These are phyloP conservation scores for Sanghuangporus weigelae DNA, from an alignment of 1,284 basidiomycete species.

Conservation along the genomic window DNA sequence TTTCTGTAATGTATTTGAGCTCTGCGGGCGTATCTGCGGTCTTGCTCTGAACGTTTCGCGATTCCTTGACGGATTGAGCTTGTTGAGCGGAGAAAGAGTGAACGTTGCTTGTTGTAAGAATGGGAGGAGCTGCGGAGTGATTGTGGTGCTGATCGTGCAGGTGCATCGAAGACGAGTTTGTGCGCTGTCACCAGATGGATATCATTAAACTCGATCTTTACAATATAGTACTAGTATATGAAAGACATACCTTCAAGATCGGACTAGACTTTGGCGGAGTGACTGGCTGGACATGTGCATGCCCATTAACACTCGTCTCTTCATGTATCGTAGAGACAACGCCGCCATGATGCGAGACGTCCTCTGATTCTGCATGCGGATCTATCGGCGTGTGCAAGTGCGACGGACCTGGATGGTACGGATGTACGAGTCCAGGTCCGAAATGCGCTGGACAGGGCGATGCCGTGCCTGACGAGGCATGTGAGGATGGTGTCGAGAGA, in stretches of 20 bases:
- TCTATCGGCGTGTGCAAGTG: slow-evolving; percentile 14
- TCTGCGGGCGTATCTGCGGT: not conserved
- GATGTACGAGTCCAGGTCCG: slow-evolving; percentile 18
- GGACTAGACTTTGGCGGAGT: not conserved
- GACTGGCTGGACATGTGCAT: not conserved
- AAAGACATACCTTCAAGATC: not conserved
- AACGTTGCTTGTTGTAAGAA: slow-evolving; percentile 15
- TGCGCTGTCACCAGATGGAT: not conserved
- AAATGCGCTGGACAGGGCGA: slow-evolving; percentile 33
- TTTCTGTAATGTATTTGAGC: not conserved
- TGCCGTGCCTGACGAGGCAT: slow-evolving; percentile 34
- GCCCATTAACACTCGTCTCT: not conserved
- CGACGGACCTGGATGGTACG: slow-evolving; percentile 9
- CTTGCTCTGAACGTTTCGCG: not conserved
- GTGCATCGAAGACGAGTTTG: not conserved
- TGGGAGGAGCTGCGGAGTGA: slow-evolving; percentile 1
- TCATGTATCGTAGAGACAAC: not conserved
- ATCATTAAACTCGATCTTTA: not conserved
- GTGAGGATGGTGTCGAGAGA: slow-evolving; percentile 28
- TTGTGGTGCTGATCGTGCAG: not conserved
- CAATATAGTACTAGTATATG: not conserved
- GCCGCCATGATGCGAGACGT: not conserved
- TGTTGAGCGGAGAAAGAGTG: slow-evolving; percentile 3
- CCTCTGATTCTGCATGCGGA: not conserved
- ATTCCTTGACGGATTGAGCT: slow-evolving; percentile 2